These are phyloP conservation scores for Meyerozyma elateridarum DNA, from an alignment of 1,139 yeast genomes.

Conservation along the genomic window DNA sequence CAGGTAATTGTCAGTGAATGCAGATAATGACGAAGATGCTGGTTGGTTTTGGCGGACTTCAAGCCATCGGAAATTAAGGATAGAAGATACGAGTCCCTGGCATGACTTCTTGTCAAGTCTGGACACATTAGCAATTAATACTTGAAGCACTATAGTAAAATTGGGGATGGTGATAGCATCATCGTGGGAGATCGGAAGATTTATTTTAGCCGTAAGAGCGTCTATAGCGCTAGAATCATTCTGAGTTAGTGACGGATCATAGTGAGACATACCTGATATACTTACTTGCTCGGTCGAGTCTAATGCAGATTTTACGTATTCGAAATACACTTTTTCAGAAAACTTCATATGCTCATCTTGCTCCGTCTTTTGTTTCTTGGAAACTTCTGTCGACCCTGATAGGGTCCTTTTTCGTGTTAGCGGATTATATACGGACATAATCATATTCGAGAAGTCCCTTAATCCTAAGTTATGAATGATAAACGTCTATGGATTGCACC, in stretches of 20 bases:
- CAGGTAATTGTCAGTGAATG: constrained; percentile 49
- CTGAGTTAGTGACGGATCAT: constrained; percentile 21
- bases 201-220: constrained; percentile 34
- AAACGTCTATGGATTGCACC: constrained; percentile 1
- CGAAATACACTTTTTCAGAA: constrained; percentile 55
- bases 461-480: constrained; percentile 4
- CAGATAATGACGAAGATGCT: constrained; percentile 18
- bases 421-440: constrained; percentile 30
- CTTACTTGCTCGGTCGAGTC: constrained; percentile 62
- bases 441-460: constrained; percentile 14
- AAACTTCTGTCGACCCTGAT: constrained; percentile 7
- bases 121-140: constrained; percentile 32
- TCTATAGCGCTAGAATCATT: constrained; percentile 35
- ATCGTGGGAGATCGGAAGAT: constrained; percentile 25
- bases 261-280: constrained; percentile 15
- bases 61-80: constrained; percentile 55
- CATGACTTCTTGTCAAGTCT: constrained; percentile 35
- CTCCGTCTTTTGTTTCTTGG: constrained; percentile 9
- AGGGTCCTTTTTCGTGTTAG: constrained; percentile 21
- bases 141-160: constrained; percentile 31
- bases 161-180: constrained; percentile 35
- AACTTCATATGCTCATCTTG: constrained; percentile 16
- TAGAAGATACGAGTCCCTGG: constrained; percentile 28
- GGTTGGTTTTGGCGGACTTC: constrained; percentile 18
- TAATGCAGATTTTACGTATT: constrained; percentile 64